Evolutionary conservation across 2,329 filamentous ascomycete genomes (phyloP).

Genomic region (Hawksworthiomyces lignivorus): DNA sequence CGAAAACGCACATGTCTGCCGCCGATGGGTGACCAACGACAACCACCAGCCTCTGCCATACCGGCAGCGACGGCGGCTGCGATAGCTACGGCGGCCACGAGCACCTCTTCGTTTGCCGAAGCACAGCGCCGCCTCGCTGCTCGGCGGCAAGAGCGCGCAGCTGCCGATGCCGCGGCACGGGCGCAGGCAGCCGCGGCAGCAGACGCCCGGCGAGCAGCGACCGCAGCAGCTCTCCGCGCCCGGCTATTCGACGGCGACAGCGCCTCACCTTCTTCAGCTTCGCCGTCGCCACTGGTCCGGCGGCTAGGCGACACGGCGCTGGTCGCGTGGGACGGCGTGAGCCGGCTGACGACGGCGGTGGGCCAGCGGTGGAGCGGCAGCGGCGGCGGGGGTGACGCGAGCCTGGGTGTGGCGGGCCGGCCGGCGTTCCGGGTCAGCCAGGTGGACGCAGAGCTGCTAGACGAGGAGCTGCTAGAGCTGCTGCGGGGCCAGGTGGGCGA

Average conservation of each 20-base stretch:
- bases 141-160: constrained; percentile 69
- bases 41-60: constrained; percentile 2
- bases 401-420: constrained; percentile 65
- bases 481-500: constrained; percentile 81
- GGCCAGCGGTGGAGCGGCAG: neutral
- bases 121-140: constrained; percentile 81
- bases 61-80: neutral
- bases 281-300: constrained; percentile 27
- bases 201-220: neutral
- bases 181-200: constrained; percentile 39
- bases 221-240: constrained; percentile 27
- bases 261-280: neutral
- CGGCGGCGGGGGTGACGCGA: neutral
- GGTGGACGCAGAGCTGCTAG: constrained; percentile 88
- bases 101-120: constrained; percentile 78
- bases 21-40: constrained; percentile 7
- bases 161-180: constrained; percentile 57
- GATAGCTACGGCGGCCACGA: constrained; percentile 1
- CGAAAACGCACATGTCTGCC: no score
- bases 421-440: constrained; percentile 91
- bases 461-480: constrained; percentile 84
- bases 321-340: constrained; percentile 59
- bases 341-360: neutral
- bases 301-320: constrained; percentile 49
- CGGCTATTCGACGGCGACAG: constrained; percentile 29